A percentile compares a stretch with the other conserved stretches of the same genome.
phyloP scores from a whole-genome alignment of 2,329 filamentous ascomycete species.

The Huntiella omanensis region DNA sequence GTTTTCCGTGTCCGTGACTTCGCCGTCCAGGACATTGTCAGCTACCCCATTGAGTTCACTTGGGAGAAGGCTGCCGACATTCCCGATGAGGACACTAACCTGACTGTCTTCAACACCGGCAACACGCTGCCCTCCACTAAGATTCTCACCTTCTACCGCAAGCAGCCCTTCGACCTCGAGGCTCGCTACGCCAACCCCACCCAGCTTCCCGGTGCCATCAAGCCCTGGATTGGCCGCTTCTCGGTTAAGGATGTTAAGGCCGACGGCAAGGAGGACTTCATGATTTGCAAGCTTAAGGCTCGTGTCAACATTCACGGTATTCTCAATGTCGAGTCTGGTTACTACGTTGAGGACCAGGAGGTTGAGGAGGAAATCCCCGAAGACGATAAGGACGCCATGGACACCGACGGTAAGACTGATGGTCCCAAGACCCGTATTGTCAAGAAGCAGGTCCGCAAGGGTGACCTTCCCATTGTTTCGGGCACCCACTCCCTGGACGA shows the following conservation, averaged over 20 bases:
- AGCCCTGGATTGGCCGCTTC: conserved; percentile 93
- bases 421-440: conserved; percentile 64
- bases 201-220: conserved; percentile 67
- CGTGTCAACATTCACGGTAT: conserved; percentile 92
- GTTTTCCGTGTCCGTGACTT: conserved; percentile 98
- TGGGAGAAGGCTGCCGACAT: conserved; percentile 99
- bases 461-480: conserved; percentile 72
- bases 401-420: conserved; percentile 47
- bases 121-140: conserved; percentile 96
- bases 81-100: conserved; percentile 90
- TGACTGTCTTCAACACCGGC: conserved; percentile 94
- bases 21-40: conserved; percentile 89
- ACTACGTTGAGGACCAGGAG: conserved; percentile 96
- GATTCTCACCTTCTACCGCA: conserved; percentile 97
- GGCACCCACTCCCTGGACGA: conserved; percentile 67
- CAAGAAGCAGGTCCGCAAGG: conserved; percentile 98
- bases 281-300: conserved; percentile 99
- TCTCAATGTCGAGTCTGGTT: conserved; percentile 88
- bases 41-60: conserved; percentile 94
- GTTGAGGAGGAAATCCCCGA: conserved; percentile 82
- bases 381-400: conserved; percentile 26
- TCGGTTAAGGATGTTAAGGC: conserved; percentile 96
- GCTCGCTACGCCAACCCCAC: conserved; percentile 83
- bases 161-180: conserved; percentile 92
- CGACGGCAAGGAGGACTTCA: conserved; percentile 86